Evolutionary conservation across 1,284 basidiomycete genomes (phyloP).

Genomic region (Marasmius sp.): DNA sequence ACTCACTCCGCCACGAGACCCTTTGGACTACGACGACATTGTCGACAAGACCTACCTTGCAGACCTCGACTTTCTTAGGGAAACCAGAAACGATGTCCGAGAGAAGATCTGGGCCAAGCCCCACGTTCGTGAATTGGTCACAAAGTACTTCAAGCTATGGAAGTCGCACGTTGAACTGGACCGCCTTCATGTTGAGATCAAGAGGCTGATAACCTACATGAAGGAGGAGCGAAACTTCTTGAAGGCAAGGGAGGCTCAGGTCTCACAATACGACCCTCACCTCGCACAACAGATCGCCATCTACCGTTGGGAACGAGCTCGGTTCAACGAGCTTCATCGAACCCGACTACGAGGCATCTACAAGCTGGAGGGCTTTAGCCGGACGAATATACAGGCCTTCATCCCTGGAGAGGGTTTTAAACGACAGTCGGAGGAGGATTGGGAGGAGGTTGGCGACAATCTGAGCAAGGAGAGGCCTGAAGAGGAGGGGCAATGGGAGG

Average conservation of each 20-base stretch:
- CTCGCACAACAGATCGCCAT: not conserved
- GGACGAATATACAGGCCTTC: too few species aligned
- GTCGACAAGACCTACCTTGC: slow-evolving; percentile 20
- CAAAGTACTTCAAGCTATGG: slow-evolving; percentile 19
- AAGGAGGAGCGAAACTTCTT: slow-evolving; percentile 16
- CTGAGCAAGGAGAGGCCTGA: too few species aligned
- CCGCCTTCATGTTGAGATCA: slow-evolving; percentile 24
- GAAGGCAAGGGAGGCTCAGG: not conserved
- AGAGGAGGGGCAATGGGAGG: too few species aligned
- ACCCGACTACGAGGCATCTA: too few species aligned
- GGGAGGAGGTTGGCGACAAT: too few species aligned
- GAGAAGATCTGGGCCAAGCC: slow-evolving; percentile 19
- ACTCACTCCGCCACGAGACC: not conserved
- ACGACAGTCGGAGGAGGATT: too few species aligned
- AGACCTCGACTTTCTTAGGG: slow-evolving; percentile 25
- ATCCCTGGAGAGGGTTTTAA: too few species aligned
- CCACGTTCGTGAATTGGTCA: not conserved
- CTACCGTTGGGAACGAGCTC: too few species aligned
- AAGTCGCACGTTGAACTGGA: slow-evolving; percentile 22
- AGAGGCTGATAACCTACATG: slow-evolving; percentile 21
- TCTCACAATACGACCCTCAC: not conserved
- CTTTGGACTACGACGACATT: slow-evolving; percentile 18
- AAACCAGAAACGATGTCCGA: slow-evolving; percentile 17
- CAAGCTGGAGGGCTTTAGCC: too few species aligned
- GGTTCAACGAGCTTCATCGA: too few species aligned